Conservation (phyloP, 1,284 basidiomycete species). For the Microstroma glucosiphilum region DNA sequence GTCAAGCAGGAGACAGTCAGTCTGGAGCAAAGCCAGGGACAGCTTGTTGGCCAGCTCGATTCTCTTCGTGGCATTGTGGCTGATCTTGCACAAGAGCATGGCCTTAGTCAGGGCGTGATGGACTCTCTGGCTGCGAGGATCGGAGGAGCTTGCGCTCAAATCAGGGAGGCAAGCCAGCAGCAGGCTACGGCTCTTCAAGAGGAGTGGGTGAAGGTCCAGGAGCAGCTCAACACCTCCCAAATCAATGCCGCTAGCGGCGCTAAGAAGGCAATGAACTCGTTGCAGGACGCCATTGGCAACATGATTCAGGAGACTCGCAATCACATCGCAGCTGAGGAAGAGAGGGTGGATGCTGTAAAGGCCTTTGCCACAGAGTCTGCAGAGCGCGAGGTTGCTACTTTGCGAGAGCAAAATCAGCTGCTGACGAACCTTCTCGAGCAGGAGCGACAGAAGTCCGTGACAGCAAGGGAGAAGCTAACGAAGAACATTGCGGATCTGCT, state of each 20-base stretch:
- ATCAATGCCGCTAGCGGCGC: constrained; percentile 29
- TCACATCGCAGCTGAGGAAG: constrained; percentile 55
- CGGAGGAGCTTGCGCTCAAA: not conserved
- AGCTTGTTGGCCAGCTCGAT: constrained; percentile 18
- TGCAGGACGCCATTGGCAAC: constrained; percentile 53
- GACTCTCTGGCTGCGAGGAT: constrained; percentile 38
- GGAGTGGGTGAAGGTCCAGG: not conserved
- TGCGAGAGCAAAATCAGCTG: constrained; percentile 68
- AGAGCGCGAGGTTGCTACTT: constrained; percentile 58
- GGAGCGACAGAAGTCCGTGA: constrained; percentile 63
- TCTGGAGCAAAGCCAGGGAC: constrained; percentile 53
- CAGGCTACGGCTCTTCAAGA: not conserved
- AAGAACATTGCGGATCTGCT: constrained; percentile 67
- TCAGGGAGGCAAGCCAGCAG: not conserved
- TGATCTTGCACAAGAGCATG: constrained; percentile 60
- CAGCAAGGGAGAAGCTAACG: constrained; percentile 66
- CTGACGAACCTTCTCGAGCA: constrained; percentile 62
- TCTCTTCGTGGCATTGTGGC: constrained; percentile 57
- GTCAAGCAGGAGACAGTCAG: constrained; percentile 57
- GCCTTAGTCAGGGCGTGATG: constrained; percentile 59
- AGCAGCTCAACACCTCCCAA: constrained; percentile 16
- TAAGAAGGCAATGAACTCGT: constrained; percentile 45
- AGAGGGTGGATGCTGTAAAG: constrained; percentile 55
- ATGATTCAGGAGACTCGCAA: constrained; percentile 62
- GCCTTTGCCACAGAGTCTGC: constrained; percentile 57